Percentiles rank a stretch among this genome's conserved stretches.
phyloP scores from a whole-genome alignment of 1,284 basidiomycete genomes.

The Malassezia psittaci region DNA sequence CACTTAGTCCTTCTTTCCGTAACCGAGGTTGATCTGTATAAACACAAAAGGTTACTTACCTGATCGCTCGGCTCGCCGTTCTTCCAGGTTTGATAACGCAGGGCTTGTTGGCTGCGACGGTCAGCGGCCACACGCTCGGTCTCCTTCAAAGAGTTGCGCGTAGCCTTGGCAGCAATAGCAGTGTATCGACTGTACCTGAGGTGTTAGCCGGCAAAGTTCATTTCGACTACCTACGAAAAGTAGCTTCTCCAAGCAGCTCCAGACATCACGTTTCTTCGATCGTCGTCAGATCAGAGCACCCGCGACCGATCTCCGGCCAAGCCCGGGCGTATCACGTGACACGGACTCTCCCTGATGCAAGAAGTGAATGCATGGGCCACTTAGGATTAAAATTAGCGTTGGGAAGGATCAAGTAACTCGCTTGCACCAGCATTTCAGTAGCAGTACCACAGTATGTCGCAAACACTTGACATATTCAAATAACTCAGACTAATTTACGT shows the following conservation, averaged over 20 bases:
- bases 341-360: too few species aligned
- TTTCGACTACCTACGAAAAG: slow-evolving; percentile 33
- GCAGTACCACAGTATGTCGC: too few species aligned
- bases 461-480: too few species aligned
- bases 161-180: slow-evolving; percentile 48
- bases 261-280: slow-evolving; percentile 25
- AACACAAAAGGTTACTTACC: slow-evolving; percentile 22
- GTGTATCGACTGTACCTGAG: slow-evolving; percentile 51
- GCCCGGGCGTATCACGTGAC: slow-evolving; percentile 12
- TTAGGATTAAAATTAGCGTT: too few species aligned
- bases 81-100: slow-evolving; percentile 50
- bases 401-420: too few species aligned
- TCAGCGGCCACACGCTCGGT: slow-evolving; percentile 48
- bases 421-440: too few species aligned
- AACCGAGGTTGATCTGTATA: slow-evolving; percentile 1
- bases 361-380: too few species aligned
- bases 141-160: slow-evolving; percentile 50
- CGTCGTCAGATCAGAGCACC: neutral
- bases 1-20: neutral
- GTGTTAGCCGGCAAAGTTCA: neutral
- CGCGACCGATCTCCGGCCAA: neutral
- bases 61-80: slow-evolving; percentile 46
- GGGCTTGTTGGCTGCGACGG: slow-evolving; percentile 46
- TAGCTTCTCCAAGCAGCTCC: slow-evolving; percentile 41
- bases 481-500: too few species aligned